Percentiles rank a stretch among this genome's conserved stretches.
Conservation (phyloP, 345 rosid genomes). For the Limnanthes douglasii region DNA sequence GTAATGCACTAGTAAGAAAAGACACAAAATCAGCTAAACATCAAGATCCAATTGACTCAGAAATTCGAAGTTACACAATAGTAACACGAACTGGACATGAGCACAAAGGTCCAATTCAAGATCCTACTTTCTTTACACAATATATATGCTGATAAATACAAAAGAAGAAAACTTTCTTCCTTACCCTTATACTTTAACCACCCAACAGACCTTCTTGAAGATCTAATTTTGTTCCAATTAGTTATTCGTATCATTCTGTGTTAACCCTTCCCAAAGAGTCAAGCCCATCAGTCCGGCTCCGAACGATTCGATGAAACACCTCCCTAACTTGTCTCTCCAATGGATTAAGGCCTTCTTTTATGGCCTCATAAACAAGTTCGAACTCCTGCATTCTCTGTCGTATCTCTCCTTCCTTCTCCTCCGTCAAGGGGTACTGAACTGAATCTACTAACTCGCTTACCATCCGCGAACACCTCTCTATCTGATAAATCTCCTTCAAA, state of each 20-base stretch:
- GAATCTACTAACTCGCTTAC: constrained; percentile 65
- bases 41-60: constrained; percentile 21
- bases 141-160: constrained; percentile 25
- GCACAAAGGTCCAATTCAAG: constrained; percentile 15
- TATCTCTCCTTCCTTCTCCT: constrained; percentile 44
- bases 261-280: constrained; percentile 36
- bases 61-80: constrained; percentile 23
- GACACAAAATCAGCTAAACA: constrained; percentile 17
- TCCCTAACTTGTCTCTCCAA: constrained; percentile 76
- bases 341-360: constrained; percentile 62
- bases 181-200: constrained; percentile 9
- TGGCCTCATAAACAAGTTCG: constrained; percentile 24
- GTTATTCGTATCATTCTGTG: not conserved
- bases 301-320: constrained; percentile 71
- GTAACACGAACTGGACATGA: constrained; percentile 21
- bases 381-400: constrained; percentile 49
- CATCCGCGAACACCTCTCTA: constrained; percentile 44
- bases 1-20: constrained; percentile 5
- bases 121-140: constrained; percentile 35
- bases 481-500: constrained; percentile 68
- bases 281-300: constrained; percentile 71
- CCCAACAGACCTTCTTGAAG: constrained; percentile 6
- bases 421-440: constrained; percentile 45
- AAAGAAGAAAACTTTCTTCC: constrained; percentile 6
- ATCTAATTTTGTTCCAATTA: not conserved